phyloP scores from a whole-genome alignment of 2,329 filamentous ascomycete genomes.

The Teratosphaeria viscida region DNA sequence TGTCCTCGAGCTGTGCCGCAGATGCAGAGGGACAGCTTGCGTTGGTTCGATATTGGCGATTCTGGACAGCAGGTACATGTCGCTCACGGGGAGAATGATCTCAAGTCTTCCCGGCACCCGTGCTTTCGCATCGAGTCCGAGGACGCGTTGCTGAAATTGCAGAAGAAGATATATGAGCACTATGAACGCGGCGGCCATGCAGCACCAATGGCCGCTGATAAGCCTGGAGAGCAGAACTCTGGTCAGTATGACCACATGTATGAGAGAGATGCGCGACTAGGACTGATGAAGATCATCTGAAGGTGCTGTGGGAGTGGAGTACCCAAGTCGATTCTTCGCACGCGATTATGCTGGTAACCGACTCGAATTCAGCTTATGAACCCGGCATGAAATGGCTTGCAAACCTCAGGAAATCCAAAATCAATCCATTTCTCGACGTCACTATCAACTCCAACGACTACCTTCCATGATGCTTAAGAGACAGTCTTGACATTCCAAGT shows the following conservation, averaged over 20 bases:
- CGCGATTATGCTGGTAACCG: constrained; percentile 34
- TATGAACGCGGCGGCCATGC: constrained; percentile 37
- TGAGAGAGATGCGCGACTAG: constrained; percentile 16
- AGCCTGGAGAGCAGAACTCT: constrained; percentile 38
- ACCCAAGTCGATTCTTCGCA: constrained; percentile 52
- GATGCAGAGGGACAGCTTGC: constrained; percentile 40
- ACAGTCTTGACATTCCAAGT: not conserved
- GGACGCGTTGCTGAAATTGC: constrained; percentile 40
- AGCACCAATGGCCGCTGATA: constrained; percentile 45
- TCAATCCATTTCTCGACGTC: not conserved
- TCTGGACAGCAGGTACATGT: constrained; percentile 45
- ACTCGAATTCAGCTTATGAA: constrained; percentile 29
- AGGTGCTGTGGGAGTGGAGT: constrained; percentile 47
- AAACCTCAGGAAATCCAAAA: not conserved
- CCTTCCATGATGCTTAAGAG: not conserved
- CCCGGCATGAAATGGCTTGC: not conserved
- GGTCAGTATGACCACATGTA: constrained; percentile 5
- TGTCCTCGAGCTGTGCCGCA: constrained; percentile 42
- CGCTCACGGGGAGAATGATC: constrained; percentile 36
- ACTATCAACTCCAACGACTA: too few relatives aligned
- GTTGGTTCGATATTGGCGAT: constrained; percentile 50
- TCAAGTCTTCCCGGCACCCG: constrained; percentile 42
- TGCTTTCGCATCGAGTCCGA: constrained; percentile 45
- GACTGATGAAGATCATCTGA: not conserved
- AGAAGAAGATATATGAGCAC: constrained; percentile 43